Percentiles rank a stretch among this genome's conserved stretches.
These are phyloP conservation scores for Isabelozyma pseudorhagii DNA, from an alignment of 805 yeast species.

Conservation along the genomic window DNA sequence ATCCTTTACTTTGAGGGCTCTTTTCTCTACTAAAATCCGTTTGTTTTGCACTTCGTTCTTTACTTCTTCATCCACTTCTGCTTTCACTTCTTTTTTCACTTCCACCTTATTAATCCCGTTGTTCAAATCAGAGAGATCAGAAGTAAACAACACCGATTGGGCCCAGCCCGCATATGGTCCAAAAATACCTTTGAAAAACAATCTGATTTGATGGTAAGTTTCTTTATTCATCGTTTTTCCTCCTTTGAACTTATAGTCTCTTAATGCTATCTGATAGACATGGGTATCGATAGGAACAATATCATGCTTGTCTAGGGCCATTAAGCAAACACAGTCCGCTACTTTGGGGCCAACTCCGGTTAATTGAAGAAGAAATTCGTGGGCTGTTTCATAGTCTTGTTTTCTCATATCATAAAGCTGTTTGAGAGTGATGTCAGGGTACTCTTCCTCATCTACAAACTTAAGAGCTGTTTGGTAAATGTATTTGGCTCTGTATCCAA, in stretches of 20 bases:
- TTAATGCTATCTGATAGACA: conserved; percentile 81
- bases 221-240: conserved; percentile 47
- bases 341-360: conserved; percentile 97
- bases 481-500: conserved; percentile 92
- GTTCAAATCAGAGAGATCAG: conserved; percentile 70
- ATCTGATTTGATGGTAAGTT: conserved; percentile 55
- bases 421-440: conserved; percentile 30
- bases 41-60: background rate
- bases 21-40: background rate
- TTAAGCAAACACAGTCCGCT: conserved; percentile 92
- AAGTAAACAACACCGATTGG: conserved; percentile 87
- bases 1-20: background rate
- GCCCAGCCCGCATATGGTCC: conserved; percentile 98
- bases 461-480: conserved; percentile 71
- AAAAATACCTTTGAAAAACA: conserved; percentile 65
- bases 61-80: background rate
- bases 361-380: conserved; percentile 57
- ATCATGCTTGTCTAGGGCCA: conserved; percentile 84
- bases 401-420: conserved; percentile 43
- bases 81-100: background rate
- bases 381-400: conserved; percentile 49
- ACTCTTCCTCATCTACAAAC: conserved; percentile 40
- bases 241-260: conserved; percentile 67
- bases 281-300: conserved; percentile 96
- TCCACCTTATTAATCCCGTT: conserved; percentile 53